Conservation (phyloP, 371 early-diverging fungal genomes). For the Actinomucor elegans region DNA sequence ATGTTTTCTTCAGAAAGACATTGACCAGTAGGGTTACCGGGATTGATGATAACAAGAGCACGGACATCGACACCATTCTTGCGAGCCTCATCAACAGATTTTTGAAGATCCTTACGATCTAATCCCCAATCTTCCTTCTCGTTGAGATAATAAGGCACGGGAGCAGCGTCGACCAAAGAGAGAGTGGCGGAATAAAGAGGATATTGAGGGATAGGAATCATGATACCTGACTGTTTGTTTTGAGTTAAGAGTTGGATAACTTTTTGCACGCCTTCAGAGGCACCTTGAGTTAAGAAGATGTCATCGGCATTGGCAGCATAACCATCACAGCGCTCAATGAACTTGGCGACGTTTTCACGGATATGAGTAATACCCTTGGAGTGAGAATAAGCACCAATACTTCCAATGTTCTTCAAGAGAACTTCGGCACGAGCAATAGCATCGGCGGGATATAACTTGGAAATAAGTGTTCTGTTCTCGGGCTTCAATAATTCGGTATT, state of each 20-base stretch:
- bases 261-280: conserved; percentile 87
- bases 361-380: conserved; percentile 88
- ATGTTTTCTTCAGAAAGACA: conserved; percentile 82
- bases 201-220: conserved; percentile 99
- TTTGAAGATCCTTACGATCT: conserved; percentile 60
- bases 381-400: conserved; percentile 92
- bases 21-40: conserved; percentile 98
- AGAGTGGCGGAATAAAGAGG: conserved; percentile 98
- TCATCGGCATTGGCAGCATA: conserved; percentile 77
- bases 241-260: conserved; percentile 82
- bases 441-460: conserved; percentile 77
- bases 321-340: conserved; percentile 85
- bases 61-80: conserved; percentile 82
- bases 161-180: conserved; percentile 74
- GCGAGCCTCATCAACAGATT: conserved; percentile 67
- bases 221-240: conserved; percentile 80
- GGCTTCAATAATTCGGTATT: conserved; percentile 78
- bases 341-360: conserved; percentile 86
- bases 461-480: conserved; percentile 47
- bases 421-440: conserved; percentile 77
- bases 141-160: conserved; percentile 91
- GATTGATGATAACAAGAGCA: conserved; percentile 95
- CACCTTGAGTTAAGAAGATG: conserved; percentile 92
- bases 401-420: conserved; percentile 65
- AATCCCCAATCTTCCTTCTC: conserved; percentile 87